Evolutionary conservation across 805 yeast genomes (phyloP).

Genomic region (Isabelozyma heimii): DNA sequence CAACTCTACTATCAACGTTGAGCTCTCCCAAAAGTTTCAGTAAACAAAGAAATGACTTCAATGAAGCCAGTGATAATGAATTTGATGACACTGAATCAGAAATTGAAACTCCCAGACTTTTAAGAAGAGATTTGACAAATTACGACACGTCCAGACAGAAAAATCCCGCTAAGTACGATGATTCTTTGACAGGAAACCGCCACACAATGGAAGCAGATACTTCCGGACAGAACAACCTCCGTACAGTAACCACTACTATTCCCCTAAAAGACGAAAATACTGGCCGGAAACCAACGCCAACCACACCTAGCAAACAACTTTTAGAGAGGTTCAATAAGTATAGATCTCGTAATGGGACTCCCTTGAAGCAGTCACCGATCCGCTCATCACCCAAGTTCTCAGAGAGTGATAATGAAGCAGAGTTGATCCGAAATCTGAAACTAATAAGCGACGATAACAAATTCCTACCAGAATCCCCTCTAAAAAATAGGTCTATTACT

Average conservation of each 20-base stretch:
- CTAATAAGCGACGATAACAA: slow-evolving; percentile 22
- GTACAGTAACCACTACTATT: neutral
- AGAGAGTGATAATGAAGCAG: slow-evolving; percentile 5
- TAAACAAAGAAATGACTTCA: neutral
- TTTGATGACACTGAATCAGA: neutral
- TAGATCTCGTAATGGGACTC: slow-evolving; percentile 16
- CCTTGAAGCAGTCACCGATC: slow-evolving; percentile 11
- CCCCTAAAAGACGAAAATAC: neutral
- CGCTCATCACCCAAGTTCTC: neutral
- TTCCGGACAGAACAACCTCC: too few relatives aligned
- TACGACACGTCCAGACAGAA: neutral
- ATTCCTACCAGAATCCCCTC: slow-evolving; percentile 14
- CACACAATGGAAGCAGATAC: too few relatives aligned
- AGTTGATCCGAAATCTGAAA: slow-evolving; percentile 12
- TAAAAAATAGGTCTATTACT: too few relatives aligned
- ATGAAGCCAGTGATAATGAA: neutral
- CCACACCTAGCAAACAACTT: slow-evolving; percentile 3
- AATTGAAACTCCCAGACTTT: neutral
- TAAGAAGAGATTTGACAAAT: neutral
- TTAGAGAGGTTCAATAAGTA: slow-evolving; percentile 6
- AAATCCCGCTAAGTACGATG: too few relatives aligned
- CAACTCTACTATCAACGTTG: neutral
- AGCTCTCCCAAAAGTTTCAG: neutral
- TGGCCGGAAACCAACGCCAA: neutral
- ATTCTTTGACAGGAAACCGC: neutral